Percentiles rank a stretch among this genome's conserved stretches.
phyloP scores from a whole-genome alignment of 768 basidiomycete species.

The Rhizopogon vesiculosus region DNA sequence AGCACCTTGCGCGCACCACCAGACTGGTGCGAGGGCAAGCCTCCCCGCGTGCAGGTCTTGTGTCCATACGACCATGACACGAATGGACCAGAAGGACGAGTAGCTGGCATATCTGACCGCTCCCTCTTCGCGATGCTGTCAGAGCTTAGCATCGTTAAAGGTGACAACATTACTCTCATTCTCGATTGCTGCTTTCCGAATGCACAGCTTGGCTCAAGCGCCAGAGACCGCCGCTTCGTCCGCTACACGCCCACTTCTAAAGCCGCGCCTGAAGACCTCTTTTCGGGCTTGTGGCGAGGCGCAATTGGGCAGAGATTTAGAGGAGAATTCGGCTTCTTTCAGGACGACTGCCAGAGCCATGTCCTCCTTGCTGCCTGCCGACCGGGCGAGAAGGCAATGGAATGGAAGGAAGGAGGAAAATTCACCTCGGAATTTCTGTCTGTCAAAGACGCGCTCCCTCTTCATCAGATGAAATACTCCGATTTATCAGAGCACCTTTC shows the following conservation, averaged over 20 bases:
- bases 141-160: constrained; percentile 52
- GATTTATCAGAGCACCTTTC: constrained; percentile 43
- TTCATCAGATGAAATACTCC: constrained; percentile 50
- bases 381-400: constrained; percentile 49
- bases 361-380: constrained; percentile 55
- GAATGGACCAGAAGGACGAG: constrained; percentile 37
- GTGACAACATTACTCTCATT: constrained; percentile 66
- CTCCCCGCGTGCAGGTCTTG: constrained; percentile 48
- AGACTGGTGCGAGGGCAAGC: constrained; percentile 50
- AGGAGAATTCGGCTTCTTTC: constrained; percentile 41
- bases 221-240: constrained; percentile 41
- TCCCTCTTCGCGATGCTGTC: constrained; percentile 58
- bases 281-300: constrained; percentile 49
- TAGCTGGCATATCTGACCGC: constrained; percentile 64
- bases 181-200: constrained; percentile 61
- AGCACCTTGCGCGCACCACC: constrained; percentile 51
- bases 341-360: constrained; percentile 37
- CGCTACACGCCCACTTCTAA: constrained; percentile 62
- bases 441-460: constrained; percentile 37
- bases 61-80: constrained; percentile 67
- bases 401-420: constrained; percentile 58
- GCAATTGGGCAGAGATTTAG: constrained; percentile 33
- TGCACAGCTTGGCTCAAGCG: constrained; percentile 31
- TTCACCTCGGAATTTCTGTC: constrained; percentile 56
- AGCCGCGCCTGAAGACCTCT: constrained; percentile 49